These are phyloP conservation scores for Neoascochyta sp. DNA, from an alignment of 2,329 filamentous ascomycete species.

Conservation along the genomic window DNA sequence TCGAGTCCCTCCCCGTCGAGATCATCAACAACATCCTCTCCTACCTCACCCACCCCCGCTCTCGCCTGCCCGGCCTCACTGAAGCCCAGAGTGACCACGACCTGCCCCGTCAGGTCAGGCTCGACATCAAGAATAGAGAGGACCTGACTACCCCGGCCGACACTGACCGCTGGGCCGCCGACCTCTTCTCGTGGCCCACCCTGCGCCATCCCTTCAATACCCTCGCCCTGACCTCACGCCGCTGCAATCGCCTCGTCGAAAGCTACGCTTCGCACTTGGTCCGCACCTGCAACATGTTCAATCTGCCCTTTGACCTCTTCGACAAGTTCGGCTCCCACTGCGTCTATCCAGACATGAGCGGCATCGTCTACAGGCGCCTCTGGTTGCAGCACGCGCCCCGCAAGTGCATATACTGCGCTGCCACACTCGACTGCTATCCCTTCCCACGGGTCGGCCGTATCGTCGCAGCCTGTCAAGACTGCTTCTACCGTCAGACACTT, in stretches of 20 bases:
- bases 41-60: constrained; percentile 26
- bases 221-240: constrained; percentile 23
- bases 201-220: constrained; percentile 27
- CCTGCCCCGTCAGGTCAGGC: constrained; percentile 12
- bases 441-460: constrained; percentile 16
- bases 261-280: constrained; percentile 27
- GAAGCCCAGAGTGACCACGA: constrained; percentile 25
- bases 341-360: constrained; percentile 24
- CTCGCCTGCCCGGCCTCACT: constrained; percentile 27
- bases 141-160: constrained; percentile 22
- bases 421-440: constrained; percentile 22
- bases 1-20: constrained; percentile 28
- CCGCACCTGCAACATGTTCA: constrained; percentile 26
- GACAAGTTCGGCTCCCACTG: constrained; percentile 16
- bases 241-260: constrained; percentile 20
- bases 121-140: constrained; percentile 17
- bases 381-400: constrained; percentile 32
- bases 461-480: constrained; percentile 22
- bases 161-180: constrained; percentile 21
- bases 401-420: constrained; percentile 26
- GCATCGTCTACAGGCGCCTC: constrained; percentile 28
- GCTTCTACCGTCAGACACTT: constrained; percentile 29
- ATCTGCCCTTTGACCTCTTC: constrained; percentile 24
- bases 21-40: constrained; percentile 27
- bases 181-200: constrained; percentile 24